A percentile compares a stretch with the other conserved stretches of the same genome.
phyloP scores from a whole-genome alignment of 2,329 filamentous ascomycete genomes.

The Penicillium occitanis region DNA sequence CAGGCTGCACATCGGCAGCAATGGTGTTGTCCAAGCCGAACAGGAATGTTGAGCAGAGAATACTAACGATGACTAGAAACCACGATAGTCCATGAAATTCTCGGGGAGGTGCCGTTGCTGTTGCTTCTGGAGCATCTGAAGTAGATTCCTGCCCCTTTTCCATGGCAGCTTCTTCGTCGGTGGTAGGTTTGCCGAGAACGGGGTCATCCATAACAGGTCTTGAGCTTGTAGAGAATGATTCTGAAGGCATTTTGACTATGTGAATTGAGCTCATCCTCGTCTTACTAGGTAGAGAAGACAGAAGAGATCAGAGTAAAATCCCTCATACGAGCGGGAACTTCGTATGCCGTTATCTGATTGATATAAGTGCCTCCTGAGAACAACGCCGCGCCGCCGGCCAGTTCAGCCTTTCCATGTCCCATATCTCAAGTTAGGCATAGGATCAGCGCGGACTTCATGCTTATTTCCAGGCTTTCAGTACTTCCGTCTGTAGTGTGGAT shows the following conservation, averaged over 20 bases:
- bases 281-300: too few species aligned
- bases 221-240: neutral
- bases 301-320: too few species aligned
- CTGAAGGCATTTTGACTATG: neutral
- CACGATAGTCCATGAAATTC: neutral
- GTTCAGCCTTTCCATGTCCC: too few species aligned
- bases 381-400: too few species aligned
- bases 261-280: too few species aligned
- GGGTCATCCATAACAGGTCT: neutral
- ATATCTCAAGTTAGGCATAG: too few species aligned
- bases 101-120: neutral
- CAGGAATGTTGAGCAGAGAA: constrained; percentile 16
- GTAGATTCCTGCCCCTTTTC: neutral
- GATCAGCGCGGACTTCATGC: too few species aligned
- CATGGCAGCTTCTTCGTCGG: neutral
- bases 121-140: neutral
- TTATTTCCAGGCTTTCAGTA: too few species aligned
- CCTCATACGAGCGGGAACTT: too few species aligned
- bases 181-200: neutral
- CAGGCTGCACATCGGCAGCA: constrained; percentile 47
- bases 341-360: too few species aligned
- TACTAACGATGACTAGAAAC: neutral
- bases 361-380: too few species aligned
- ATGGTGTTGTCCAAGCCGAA: constrained; percentile 46
- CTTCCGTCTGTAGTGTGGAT: neutral